Base-by-base conservation (phyloP, 2,329 filamentous ascomycete genomes). In the Fusarium ramigenum region DNA sequence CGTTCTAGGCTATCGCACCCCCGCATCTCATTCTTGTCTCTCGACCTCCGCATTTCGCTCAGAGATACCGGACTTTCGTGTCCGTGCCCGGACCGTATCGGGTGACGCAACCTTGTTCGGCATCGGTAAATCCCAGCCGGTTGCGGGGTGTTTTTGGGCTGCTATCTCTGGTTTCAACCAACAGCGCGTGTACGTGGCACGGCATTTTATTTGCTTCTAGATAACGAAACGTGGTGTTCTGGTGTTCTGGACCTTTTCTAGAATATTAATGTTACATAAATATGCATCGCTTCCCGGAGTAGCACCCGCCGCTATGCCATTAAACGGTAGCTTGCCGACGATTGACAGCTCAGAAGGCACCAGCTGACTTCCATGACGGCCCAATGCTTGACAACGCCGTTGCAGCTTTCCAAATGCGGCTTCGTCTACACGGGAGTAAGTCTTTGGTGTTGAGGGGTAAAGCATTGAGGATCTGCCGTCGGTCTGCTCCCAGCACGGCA, bases 51-150 rank as follows among this genome's bases (percentile, higher is more conserved):
- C 69, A 73, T 73, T 47, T 30, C n/a, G 23, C 42, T 19, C n/a
- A 40, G 25, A 40, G 65, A 64, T 58, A 64, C 59, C 66, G 66
- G 66, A 65, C 66, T 65, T 53, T 65, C 43, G 66, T 65, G 65
- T 69, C 66, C 66, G 66, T 69, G 59, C 65, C 66, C 65, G 39
- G 58, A 57, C 63, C 52, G 37, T 63, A 69, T 63, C 59, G 65
- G 42, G 23, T 69, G 66, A 69, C 66, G 66, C 65, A 69, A 69
- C 66, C 50, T 69, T 36, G 59, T 65, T 69, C 66, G 66, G 66
- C 59, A 39, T 65, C 66, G 65, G 65, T 69, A 46, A 59, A 69
- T 59, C 46, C 8, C 52, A 43, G 65, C 65, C 66, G 66, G 36
- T 40, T 70, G 52, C 59, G 65, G 66, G 52, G 62, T 32, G 50